These are phyloP conservation scores for Candida berthetii DNA, from an alignment of 805 yeast species.

Conservation along the genomic window DNA sequence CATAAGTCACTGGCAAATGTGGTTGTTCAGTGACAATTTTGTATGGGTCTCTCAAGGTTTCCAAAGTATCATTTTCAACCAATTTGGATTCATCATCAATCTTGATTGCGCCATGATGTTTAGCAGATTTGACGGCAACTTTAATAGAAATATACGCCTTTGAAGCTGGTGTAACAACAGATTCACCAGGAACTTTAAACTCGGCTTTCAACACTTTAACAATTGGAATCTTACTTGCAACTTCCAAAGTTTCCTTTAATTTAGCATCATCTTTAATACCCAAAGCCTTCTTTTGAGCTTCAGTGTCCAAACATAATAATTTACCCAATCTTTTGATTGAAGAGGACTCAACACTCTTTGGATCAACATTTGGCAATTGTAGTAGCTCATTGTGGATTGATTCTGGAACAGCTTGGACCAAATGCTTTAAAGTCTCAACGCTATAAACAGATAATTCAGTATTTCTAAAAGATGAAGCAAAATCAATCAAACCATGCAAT, in stretches of 20 bases:
- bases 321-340: slow-evolving; percentile 62
- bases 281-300: slow-evolving; percentile 47
- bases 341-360: slow-evolving; percentile 29
- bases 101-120: slow-evolving; percentile 39
- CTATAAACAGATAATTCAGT: slow-evolving; percentile 56
- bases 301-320: slow-evolving; percentile 51
- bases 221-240: slow-evolving; percentile 63
- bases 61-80: slow-evolving; percentile 56
- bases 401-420: slow-evolving; percentile 69
- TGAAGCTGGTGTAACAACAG: slow-evolving; percentile 62
- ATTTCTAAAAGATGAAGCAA: slow-evolving; percentile 75
- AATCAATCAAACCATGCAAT: slow-evolving; percentile 68
- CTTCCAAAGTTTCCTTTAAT: slow-evolving; percentile 41
- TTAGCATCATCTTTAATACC: slow-evolving; percentile 40
- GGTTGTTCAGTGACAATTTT: slow-evolving; percentile 64
- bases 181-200: slow-evolving; percentile 86
- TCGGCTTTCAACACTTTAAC: slow-evolving; percentile 63
- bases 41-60: slow-evolving; percentile 66
- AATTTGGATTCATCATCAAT: slow-evolving; percentile 24
- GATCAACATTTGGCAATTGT: slow-evolving; percentile 74
- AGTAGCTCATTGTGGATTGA: slow-evolving; percentile 55
- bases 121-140: slow-evolving; percentile 68
- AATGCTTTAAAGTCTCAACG: slow-evolving; percentile 59
- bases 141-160: slow-evolving; percentile 71
- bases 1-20: slow-evolving; percentile 52